Base-by-base conservation (phyloP, 176 grass and related monocot genomes). In the Bothriochloa decipiens region DNA sequence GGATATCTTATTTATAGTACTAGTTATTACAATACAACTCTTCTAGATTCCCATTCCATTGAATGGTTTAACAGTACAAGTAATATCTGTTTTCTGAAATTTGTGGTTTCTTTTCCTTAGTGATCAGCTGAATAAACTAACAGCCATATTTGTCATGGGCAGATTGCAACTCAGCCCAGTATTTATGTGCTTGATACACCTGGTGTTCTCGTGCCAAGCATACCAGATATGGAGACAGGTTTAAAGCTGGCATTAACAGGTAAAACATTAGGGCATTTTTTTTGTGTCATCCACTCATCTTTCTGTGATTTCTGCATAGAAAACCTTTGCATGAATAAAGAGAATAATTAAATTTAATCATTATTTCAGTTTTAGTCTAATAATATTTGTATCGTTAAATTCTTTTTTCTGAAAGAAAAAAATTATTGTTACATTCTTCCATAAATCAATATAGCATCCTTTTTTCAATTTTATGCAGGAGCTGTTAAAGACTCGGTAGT, bases 141-240 rank as follows among this genome's bases (percentile, higher is more conserved):
- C 55, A 73, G 35, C 29, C n/a, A 79, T 55, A 64, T 65, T 70
- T 83, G 5, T 85, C 60, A 65, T 85, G 71, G 45, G 89, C 74
- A 98, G 96, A 98, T 98, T 92, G 81, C 96, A 89, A 98, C 78
- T 84, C 89, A 79, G 58, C 96, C 96, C 35, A 98, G 93, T 88
- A 95, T 98, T 70, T 98, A 98, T 90, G 96, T 98, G 32, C 86
- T 98, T 87, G 93, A 98, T 86, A 98, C 96, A 76, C 96, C 96
- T 50, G 96, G 96, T 83, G 91, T 98, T 68, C 72, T 98, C 65
- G 91, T 98, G 65, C 96, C 96, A 82, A 93, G 93, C 86, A 98
- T 98, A 57, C 83, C 96, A 79, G 89, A 98, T 73, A 93, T 98
- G 87, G 96, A 95, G 60, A 93, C 91, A 32, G 93, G 96, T 71